Evolutionary conservation across 1,284 basidiomycete genomes (phyloP).

Genomic region (Heterobasidion occidentale): DNA sequence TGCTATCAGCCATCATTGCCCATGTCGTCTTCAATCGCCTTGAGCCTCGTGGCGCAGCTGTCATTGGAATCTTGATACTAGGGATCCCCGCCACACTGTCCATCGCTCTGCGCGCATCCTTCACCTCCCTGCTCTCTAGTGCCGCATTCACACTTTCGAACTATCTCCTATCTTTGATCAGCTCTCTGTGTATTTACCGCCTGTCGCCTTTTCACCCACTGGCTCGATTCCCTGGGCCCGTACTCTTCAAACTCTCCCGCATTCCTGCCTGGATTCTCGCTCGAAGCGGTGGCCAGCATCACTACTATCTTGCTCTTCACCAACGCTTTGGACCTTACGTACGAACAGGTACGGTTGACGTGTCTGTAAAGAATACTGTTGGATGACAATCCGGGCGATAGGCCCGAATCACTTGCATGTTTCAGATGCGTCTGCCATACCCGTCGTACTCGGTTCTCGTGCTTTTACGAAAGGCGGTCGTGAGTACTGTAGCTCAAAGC

Average conservation of each 20-base stretch:
- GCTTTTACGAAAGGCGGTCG: slow-evolving; percentile 18
- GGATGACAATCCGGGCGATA: not conserved
- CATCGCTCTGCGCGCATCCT: not conserved
- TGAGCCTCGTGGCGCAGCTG: not conserved
- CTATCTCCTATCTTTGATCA: slow-evolving; percentile 11
- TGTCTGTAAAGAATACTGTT: not conserved
- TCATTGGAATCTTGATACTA: not conserved
- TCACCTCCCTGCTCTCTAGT: not conserved
- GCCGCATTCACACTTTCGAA: not conserved
- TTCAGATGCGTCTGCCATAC: slow-evolving; percentile 13
- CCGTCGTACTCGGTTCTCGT: slow-evolving; percentile 11
- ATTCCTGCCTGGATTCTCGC: slow-evolving; percentile 22
- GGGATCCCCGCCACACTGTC: not conserved
- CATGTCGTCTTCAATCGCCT: not conserved
- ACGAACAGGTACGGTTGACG: slow-evolving; percentile 24
- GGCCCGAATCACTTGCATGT: slow-evolving; percentile 21
- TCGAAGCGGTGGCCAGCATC: slow-evolving; percentile 26
- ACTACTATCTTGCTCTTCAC: slow-evolving; percentile 26
- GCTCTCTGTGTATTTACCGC: slow-evolving; percentile 30
- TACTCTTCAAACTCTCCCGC: slow-evolving; percentile 27
- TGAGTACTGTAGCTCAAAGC: slow-evolving; percentile 1
- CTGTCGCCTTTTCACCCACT: slow-evolving; percentile 38
- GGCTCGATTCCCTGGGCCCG: slow-evolving; percentile 32
- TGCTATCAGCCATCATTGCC: not conserved
- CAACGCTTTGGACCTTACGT: slow-evolving; percentile 34